Percentiles rank a stretch among this genome's conserved stretches.
Evolutionary conservation across 2,329 filamentous ascomycete species (phyloP).

Genomic region (Pseudogymnoascus sp.): DNA sequence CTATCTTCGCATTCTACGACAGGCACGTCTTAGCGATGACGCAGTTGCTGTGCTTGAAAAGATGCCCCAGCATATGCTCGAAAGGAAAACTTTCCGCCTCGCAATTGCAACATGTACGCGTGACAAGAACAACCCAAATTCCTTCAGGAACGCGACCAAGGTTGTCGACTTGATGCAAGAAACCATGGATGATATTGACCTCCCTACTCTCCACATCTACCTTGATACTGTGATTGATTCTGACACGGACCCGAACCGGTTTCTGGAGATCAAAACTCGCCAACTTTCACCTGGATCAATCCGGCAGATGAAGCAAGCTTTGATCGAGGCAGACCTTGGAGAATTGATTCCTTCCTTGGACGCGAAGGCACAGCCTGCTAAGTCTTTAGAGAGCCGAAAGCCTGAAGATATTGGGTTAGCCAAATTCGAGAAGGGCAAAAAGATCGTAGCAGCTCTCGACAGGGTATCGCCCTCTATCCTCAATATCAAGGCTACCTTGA

Average conservation of each 20-base stretch:
- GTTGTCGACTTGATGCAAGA: conserved; percentile 57
- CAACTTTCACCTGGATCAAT: not conserved
- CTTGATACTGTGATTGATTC: conserved; percentile 45
- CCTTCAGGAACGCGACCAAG: conserved; percentile 53
- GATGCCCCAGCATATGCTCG: conserved; percentile 39
- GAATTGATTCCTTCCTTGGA: not conserved
- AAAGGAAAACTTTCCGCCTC: conserved; percentile 53
- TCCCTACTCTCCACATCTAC: conserved; percentile 44
- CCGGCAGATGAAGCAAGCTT: not conserved
- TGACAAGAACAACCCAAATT: conserved; percentile 67
- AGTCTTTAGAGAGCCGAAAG: not conserved
- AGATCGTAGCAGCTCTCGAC: conserved; percentile 42
- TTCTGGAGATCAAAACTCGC: conserved; percentile 22
- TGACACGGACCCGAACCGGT: conserved; percentile 29
- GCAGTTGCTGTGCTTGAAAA: conserved; percentile 49
- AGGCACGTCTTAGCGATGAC: conserved; percentile 55
- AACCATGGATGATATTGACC: conserved; percentile 38
- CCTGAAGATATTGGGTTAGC: conserved; percentile 18
- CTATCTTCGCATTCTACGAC: conserved; percentile 58
- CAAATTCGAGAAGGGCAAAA: conserved; percentile 38
- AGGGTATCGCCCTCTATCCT: conserved; percentile 30
- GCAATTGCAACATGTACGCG: conserved; percentile 66
- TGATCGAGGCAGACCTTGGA: not conserved
- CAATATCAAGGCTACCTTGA: conserved; percentile 21
- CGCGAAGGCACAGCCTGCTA: conserved; percentile 14